Percentiles rank a stretch among this genome's conserved stretches.
These are phyloP conservation scores for Candida vartiovaarae DNA, from an alignment of 805 yeast species.

Conservation along the genomic window DNA sequence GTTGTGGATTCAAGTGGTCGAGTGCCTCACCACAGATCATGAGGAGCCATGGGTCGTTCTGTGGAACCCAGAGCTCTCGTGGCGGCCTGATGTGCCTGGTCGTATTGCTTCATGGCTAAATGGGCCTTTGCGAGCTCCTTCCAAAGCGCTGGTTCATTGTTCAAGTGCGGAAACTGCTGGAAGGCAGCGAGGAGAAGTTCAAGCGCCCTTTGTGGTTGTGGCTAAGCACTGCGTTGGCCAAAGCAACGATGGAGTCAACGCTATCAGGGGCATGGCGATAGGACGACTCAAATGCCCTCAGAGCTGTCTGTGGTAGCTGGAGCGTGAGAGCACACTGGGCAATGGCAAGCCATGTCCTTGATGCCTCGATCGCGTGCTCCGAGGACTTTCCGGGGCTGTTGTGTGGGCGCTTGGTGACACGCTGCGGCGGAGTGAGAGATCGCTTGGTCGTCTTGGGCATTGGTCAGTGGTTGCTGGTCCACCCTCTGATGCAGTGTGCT, in stretches of 20 bases:
- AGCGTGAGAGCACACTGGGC: slow-evolving; percentile 20
- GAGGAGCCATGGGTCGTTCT: slow-evolving; percentile 40
- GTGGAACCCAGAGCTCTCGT: slow-evolving; percentile 35
- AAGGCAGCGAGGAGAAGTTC: slow-evolving; percentile 17
- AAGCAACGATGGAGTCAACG: slow-evolving; percentile 13
- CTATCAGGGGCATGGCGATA: slow-evolving; percentile 20
- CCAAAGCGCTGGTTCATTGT: slow-evolving; percentile 34
- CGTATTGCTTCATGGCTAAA: slow-evolving; percentile 36
- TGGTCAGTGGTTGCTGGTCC: too few relatives aligned
- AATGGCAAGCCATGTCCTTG: slow-evolving; percentile 19
- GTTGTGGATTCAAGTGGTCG: slow-evolving; percentile 33
- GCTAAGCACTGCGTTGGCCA: slow-evolving; percentile 12
- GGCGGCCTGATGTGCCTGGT: slow-evolving; percentile 45
- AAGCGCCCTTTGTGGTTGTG: slow-evolving; percentile 17
- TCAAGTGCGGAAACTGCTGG: slow-evolving; percentile 29
- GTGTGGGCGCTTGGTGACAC: not conserved
- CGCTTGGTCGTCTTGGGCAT: not conserved
- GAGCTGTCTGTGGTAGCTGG: slow-evolving; percentile 13
- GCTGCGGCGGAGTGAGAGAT: not conserved
- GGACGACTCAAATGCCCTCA: slow-evolving; percentile 18
- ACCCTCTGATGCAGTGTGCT: too few relatives aligned
- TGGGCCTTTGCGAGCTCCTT: slow-evolving; percentile 49
- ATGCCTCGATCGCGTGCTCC: slow-evolving; percentile 10
- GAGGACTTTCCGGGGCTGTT: slow-evolving; percentile 1
- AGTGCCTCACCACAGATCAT: slow-evolving; percentile 43